phyloP scores from a whole-genome alignment of 2,329 filamentous ascomycete species.

The Colletotrichum lindemuthianum region DNA sequence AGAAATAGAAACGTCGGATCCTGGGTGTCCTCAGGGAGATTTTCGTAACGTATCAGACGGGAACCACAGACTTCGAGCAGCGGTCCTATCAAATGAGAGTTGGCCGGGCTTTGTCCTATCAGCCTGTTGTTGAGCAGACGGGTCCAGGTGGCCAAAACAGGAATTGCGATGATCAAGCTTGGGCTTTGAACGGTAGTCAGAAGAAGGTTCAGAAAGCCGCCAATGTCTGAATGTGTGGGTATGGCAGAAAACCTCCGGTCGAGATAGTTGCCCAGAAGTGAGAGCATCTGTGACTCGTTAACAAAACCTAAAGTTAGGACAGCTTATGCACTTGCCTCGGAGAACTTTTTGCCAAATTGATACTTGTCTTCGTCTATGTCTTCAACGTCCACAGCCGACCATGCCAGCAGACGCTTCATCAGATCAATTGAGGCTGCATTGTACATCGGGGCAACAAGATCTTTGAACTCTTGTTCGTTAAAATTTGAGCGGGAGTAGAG shows the following conservation, averaged over 20 bases:
- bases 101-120: slow-evolving; percentile 71
- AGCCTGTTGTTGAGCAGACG: slow-evolving; percentile 78
- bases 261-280: slow-evolving; percentile 84
- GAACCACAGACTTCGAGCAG: slow-evolving; percentile 86
- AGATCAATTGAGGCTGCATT: slow-evolving; percentile 75
- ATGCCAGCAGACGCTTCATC: slow-evolving; percentile 79
- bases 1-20: slow-evolving; percentile 85
- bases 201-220: slow-evolving; percentile 82
- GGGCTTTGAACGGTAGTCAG: slow-evolving; percentile 82
- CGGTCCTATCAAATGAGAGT: slow-evolving; percentile 74
- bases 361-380: slow-evolving; percentile 94
- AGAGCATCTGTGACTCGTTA: slow-evolving; percentile 71
- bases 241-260: slow-evolving; percentile 78
- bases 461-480: slow-evolving; percentile 79
- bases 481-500: slow-evolving; percentile 81
- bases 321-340: slow-evolving; percentile 71
- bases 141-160: slow-evolving; percentile 89
- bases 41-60: slow-evolving; percentile 88
- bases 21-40: slow-evolving; percentile 81
- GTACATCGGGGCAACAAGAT: slow-evolving; percentile 83
- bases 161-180: slow-evolving; percentile 93
- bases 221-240: slow-evolving; percentile 71
- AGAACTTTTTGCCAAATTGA: slow-evolving; percentile 90
- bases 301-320: neutral
- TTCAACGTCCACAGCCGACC: slow-evolving; percentile 81